A percentile compares a stretch with the other conserved stretches of the same genome.
Evolutionary conservation across 1,284 basidiomycete genomes (phyloP).

Genomic region (Ustilago vetiveriae): DNA sequence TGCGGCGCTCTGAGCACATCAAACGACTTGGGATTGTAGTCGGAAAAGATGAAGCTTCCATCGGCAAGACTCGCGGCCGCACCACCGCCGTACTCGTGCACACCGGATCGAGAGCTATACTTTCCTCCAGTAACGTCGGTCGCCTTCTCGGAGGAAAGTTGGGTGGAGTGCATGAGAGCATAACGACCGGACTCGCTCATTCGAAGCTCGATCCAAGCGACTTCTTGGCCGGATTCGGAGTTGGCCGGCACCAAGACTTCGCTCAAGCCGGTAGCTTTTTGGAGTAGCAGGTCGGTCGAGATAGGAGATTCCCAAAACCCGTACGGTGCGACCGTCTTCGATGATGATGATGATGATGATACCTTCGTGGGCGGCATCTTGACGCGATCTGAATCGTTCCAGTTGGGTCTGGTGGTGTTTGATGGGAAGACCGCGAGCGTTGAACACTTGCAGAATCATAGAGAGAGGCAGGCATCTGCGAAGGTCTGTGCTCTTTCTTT

Average conservation of each 20-base stretch:
- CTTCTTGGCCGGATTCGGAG: constrained; percentile 54
- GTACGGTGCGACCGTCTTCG: constrained; percentile 52
- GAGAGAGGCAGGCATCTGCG: no score
- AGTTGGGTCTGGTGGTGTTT: not conserved
- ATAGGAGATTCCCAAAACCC: constrained; percentile 72
- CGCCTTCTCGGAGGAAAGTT: constrained; percentile 32
- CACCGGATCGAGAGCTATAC: constrained; percentile 47
- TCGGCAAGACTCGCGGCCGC: constrained; percentile 40
- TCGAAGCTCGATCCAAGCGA: constrained; percentile 75
- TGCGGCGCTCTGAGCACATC: constrained; percentile 21
- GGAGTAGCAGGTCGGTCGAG: constrained; percentile 71
- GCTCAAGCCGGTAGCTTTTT: constrained; percentile 67
- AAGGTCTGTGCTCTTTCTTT: constrained; percentile 19
- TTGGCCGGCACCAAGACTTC: constrained; percentile 38
- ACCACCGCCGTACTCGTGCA: constrained; percentile 64
- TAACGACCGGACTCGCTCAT: constrained; percentile 74
- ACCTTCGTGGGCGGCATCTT: constrained; percentile 23
- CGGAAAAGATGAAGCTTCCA: constrained; percentile 49
- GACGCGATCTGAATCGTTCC: not conserved
- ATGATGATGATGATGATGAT: no score
- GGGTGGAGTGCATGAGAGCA: constrained; percentile 71
- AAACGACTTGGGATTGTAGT: constrained; percentile 44
- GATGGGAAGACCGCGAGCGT: not conserved
- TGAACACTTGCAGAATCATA: no score
- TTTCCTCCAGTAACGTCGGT: constrained; percentile 34